Evolutionary conservation across 23 red algal genomes (phyloP), one percentile per base, ranked within the genome.

Genomic region (Pyropia haitanensis): DNA sequence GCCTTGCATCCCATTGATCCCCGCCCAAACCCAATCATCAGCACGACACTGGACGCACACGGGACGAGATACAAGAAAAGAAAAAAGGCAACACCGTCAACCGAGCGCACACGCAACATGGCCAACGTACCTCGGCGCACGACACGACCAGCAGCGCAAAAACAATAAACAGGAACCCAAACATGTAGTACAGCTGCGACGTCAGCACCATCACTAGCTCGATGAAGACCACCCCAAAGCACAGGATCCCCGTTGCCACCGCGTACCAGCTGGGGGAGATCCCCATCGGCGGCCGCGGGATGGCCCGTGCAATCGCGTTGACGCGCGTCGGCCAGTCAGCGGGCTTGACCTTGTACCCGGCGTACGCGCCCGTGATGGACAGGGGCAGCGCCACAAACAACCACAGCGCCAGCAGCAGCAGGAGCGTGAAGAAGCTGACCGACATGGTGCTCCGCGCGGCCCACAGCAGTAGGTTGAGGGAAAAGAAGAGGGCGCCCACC

Each of bases 201-300:
- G 80, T 91, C 9, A 98, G 68, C 33, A 98, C 82, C 71, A 91
- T 91, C 16, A 88, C 80, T 53, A 98, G 75, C 70, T 89, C 82
- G 67, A 98, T 77, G 65, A 98, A 98, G 44, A 98, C 81, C 18
- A 73, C 82, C 18, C 94, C 86, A 82, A 91, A 98, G 6, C 86
- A 86, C 28, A 98, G 78, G 22, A 98, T 60, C 22, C 94, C 94
- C 23, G 80, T 74, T 10, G 87, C 51, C 53, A 87, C 28, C 23
- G 80, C 73, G 25, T 81, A 81, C 25, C 61, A 73, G 33, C 56
- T 63, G 63, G 76, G 72, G 4, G 78, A 70, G 58, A 81, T 81
- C 67, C 76, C 80, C 29, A 88, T 60, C 21, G 94, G 86, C 15
- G 82, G 64, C 17, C 73, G 81, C 17, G 94, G 94, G 18, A 98